Evolutionary conservation across 495 filamentous ascomycete genomes (phyloP).

Genomic region (Cladorrhinum samala): DNA sequence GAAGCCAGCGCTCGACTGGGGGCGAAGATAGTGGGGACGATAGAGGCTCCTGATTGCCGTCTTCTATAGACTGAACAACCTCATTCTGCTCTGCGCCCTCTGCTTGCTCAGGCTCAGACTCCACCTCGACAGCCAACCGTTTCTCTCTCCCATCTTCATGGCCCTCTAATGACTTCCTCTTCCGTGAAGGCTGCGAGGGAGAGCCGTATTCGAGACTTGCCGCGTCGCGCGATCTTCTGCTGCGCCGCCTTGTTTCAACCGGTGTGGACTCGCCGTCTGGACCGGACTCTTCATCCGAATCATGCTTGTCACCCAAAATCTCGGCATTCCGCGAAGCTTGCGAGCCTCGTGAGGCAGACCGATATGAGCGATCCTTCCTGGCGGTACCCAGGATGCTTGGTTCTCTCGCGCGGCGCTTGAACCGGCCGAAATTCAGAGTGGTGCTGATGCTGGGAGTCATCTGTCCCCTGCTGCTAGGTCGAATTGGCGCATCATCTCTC

Average conservation of each 20-base stretch:
- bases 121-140: constrained; percentile 13
- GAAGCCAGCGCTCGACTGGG: constrained; percentile 5
- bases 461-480: constrained; percentile 43
- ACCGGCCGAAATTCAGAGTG: constrained; percentile 40
- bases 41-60: constrained; percentile 15
- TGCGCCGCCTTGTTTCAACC: constrained; percentile 28
- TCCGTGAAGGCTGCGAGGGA: constrained; percentile 30
- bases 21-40: constrained; percentile 23
- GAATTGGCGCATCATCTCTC: constrained; percentile 38
- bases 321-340: constrained; percentile 18
- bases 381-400: constrained; percentile 43
- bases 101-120: constrained; percentile 3
- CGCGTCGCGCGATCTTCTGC: constrained; percentile 11
- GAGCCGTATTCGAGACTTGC: constrained; percentile 14
- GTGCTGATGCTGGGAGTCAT: constrained; percentile 41
- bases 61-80: constrained; percentile 23
- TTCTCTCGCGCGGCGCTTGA: constrained; percentile 40
- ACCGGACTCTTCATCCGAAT: constrained; percentile 32
- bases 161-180: constrained; percentile 40
- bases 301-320: constrained; percentile 25
- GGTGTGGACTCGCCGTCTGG: constrained; percentile 44
- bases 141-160: constrained; percentile 26
- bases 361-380: constrained; percentile 30
- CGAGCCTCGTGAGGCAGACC: constrained; percentile 22
- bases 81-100: constrained; percentile 6